These are phyloP conservation scores for Citrus unshiu DNA, from an alignment of 345 rosid genomes.

Conservation along the genomic window DNA sequence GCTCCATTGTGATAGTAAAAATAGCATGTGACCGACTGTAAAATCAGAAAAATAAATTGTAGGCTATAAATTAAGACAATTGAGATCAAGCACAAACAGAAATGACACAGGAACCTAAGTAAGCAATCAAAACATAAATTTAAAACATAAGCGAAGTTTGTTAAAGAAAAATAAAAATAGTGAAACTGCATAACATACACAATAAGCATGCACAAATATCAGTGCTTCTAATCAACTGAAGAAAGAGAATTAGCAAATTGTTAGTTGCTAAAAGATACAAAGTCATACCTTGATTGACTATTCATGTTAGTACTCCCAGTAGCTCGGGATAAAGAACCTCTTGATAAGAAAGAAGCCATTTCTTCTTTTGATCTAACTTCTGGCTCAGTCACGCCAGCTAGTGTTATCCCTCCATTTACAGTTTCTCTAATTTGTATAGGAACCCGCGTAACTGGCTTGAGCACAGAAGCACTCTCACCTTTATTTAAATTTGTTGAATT, in stretches of 20 bases:
- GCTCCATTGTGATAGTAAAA: conserved; percentile 89
- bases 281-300: conserved; percentile 83
- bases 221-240: background rate
- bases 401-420: conserved; percentile 83
- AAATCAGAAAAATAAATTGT: conserved; percentile 1
- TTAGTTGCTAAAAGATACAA: no score
- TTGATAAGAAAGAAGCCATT: conserved; percentile 67
- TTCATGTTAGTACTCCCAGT: conserved; percentile 98
- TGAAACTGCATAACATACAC: background rate
- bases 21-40: conserved; percentile 97
- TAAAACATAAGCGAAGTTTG: background rate
- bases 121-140: background rate
- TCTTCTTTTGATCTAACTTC: conserved; percentile 88
- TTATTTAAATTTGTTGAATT: conserved; percentile 41
- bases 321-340: conserved; percentile 86
- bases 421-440: conserved; percentile 95
- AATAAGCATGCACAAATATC: background rate
- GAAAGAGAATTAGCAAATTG: background rate
- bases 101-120: background rate
- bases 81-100: background rate
- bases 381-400: conserved; percentile 91
- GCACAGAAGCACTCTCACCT: conserved; percentile 36
- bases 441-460: conserved; percentile 48
- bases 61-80: background rate
- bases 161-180: background rate